Base-by-base conservation (phyloP, 768 basidiomycete genomes). In the Naganishia friedmannii region DNA sequence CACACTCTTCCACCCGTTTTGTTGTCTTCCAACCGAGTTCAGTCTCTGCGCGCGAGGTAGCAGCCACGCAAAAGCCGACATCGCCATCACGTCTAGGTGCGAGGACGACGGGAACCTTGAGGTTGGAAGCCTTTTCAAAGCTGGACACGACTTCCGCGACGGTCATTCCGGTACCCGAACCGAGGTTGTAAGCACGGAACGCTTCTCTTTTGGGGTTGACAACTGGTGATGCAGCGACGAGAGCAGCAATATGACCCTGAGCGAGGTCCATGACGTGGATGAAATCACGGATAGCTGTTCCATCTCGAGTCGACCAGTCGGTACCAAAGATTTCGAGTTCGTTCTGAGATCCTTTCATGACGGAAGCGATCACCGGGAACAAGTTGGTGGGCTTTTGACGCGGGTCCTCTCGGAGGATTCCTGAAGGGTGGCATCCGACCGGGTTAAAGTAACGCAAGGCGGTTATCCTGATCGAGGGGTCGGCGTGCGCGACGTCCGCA, bases 361-460 rank as follows among this genome's bases (percentile, higher is more conserved):
- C 96, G 53, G 94, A 93, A 7, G 93, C 90, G 46, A 98, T 87
- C 10, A 98, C 84, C 10, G 96, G 96, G 32, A 99, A 83, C 48
- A 99, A 85, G 81, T 99, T 99, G 67, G 91, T 93, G 8, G 96
- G 96, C 67, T 91, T 88, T 45, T 96, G 96, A 55, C 86, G 85
- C n/a, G 96, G 96, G 76, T 97, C 94, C 82, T 99, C 96, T 23
- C 96, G 96, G 65, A 99, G 94, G 70, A 84, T 81, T 46, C 96
- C 96, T 26, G 93, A 96, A 1, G 93, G 92, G 81, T 98, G 95
- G 0, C 94, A 93, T n/a, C 96, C 96, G 46, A 92, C 96, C 72
- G 96, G 96, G 81, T 99, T 99, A 89, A 99, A 99, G 83, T 98
- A 99, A 66, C 96, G 87, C 72, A 98, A 84, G 55, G 92, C 91